Evolutionary conservation across 2,329 filamentous ascomycete genomes (phyloP).

Genomic region (Epichloe scottii): DNA sequence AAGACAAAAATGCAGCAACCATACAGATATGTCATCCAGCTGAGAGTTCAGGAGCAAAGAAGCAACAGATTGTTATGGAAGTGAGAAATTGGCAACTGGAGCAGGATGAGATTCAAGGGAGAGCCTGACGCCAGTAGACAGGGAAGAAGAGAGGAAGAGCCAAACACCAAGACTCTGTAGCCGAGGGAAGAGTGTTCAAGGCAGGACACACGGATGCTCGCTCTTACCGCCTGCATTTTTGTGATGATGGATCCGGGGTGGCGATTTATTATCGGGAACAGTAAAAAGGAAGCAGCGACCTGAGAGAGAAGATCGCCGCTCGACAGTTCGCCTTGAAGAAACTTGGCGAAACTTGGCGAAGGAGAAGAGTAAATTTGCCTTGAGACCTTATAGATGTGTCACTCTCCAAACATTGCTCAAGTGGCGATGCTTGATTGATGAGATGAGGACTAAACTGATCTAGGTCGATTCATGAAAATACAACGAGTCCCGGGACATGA

Average conservation of each 20-base stretch:
- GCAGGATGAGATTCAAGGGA: slow-evolving; percentile 7
- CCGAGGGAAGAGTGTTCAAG: slow-evolving; percentile 1
- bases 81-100: slow-evolving; percentile 15
- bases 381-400: background rate
- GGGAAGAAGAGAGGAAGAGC: slow-evolving; percentile 3
- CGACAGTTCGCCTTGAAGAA: background rate
- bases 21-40: slow-evolving; percentile 6
- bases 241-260: background rate
- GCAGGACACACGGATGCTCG: slow-evolving; percentile 3
- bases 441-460: background rate
- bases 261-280: background rate
- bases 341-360: background rate
- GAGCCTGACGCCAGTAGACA: slow-evolving; percentile 1
- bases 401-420: background rate
- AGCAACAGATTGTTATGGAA: slow-evolving; percentile 10
- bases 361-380: background rate
- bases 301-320: background rate
- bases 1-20: slow-evolving; percentile 17
- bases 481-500: too few relatives aligned
- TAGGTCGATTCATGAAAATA: background rate
- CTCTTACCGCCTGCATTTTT: slow-evolving; percentile 6
- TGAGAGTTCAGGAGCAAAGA: slow-evolving; percentile 11
- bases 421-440: background rate
- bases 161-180: background rate
- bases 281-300: slow-evolving; percentile 5